Conservation (phyloP, 1,284 basidiomycete genomes). For the Trichosporon coremiiforme region DNA sequence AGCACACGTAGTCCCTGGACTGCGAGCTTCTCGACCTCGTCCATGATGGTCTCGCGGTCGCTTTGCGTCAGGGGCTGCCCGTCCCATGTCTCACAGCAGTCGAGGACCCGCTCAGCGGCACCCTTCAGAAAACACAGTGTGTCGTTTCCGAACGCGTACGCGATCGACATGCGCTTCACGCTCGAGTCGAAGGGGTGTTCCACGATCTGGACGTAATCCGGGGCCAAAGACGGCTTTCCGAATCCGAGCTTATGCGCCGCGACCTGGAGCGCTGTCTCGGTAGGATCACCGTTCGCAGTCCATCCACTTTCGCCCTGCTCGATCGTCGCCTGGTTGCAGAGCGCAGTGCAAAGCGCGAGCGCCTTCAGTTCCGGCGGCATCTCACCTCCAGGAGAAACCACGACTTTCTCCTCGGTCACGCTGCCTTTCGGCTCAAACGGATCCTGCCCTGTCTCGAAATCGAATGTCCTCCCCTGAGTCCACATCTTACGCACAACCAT, state of each 20-base stretch:
- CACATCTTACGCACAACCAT: conserved; percentile 65
- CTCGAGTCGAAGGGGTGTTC: conserved; percentile 67
- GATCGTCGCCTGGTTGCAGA: conserved; percentile 60
- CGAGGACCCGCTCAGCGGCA: conserved; percentile 66
- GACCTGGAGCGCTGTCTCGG: conserved; percentile 68
- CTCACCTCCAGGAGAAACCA: conserved; percentile 22
- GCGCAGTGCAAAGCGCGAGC: conserved; percentile 57
- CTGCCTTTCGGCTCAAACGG: conserved; percentile 58
- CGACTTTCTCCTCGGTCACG: conserved; percentile 44
- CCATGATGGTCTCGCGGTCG: conserved; percentile 57
- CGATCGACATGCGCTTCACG: conserved; percentile 66
- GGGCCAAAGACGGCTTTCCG: conserved; percentile 51
- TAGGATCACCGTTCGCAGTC: conserved; percentile 71
- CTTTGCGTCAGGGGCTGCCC: conserved; percentile 38
- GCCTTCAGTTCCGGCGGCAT: conserved; percentile 43
- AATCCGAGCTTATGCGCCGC: conserved; percentile 62
- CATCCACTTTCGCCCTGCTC: conserved; percentile 59
- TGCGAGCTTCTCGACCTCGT: conserved; percentile 61
- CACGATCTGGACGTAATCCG: conserved; percentile 48
- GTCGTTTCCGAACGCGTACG: conserved; percentile 46
- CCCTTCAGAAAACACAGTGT: conserved; percentile 62
- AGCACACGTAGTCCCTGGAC: conserved; percentile 63
- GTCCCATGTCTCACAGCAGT: conserved; percentile 58
- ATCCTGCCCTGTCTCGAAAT: conserved; percentile 55
- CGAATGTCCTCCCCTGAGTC: conserved; percentile 57